These are phyloP conservation scores for Austroboletus eburneus DNA, from an alignment of 768 basidiomycete species.

Conservation along the genomic window DNA sequence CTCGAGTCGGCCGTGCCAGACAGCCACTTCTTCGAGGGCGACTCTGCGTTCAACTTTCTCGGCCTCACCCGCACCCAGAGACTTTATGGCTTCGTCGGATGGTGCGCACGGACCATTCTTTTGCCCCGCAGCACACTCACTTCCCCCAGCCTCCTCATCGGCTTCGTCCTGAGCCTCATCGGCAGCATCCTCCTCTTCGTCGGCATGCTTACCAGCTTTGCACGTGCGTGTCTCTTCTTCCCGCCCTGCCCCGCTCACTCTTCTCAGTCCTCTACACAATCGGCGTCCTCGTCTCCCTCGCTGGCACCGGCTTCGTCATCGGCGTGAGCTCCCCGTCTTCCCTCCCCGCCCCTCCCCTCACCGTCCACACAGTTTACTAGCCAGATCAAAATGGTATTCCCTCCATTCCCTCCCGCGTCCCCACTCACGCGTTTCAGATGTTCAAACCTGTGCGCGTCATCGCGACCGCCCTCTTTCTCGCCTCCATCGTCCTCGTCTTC, in stretches of 20 bases:
- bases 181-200: constrained; percentile 77
- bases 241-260: not conserved
- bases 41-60: constrained; percentile 80
- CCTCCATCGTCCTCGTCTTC: constrained; percentile 76
- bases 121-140: not conserved
- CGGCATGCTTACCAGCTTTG: constrained; percentile 64
- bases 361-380: constrained; percentile 54
- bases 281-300: constrained; percentile 76
- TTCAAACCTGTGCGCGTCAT: constrained; percentile 89
- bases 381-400: constrained; percentile 73
- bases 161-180: constrained; percentile 77
- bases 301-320: constrained; percentile 89
- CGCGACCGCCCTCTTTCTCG: constrained; percentile 76
- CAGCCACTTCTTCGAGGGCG: constrained; percentile 82
- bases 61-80: constrained; percentile 75
- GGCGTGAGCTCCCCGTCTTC: constrained; percentile 54
- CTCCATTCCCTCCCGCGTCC: not conserved
- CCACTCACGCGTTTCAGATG: constrained; percentile 51
- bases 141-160: constrained; percentile 55
- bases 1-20: constrained; percentile 77
- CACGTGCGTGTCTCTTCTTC: constrained; percentile 46
- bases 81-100: constrained; percentile 81
- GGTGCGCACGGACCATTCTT: too few species aligned
- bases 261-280: constrained; percentile 71
- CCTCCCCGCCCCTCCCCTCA: not conserved